phyloP scores from a whole-genome alignment of 148 eudicot species.

The Nepenthes gracilis region DNA sequence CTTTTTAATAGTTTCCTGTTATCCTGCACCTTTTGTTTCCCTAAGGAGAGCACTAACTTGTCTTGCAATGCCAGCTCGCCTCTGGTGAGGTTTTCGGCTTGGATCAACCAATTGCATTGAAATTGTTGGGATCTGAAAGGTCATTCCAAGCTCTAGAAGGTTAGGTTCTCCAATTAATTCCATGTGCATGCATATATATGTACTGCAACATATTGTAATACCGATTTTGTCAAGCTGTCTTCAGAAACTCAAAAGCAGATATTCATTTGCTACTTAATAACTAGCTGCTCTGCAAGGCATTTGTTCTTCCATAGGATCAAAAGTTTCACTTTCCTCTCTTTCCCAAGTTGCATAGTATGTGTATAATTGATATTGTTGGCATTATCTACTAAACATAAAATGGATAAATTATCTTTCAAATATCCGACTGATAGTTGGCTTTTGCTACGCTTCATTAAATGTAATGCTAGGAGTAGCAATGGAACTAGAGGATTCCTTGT shows the following conservation, averaged over 20 bases:
- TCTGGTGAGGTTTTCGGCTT: conserved; percentile 90
- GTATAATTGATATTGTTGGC: too few relatives aligned
- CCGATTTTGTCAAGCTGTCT: neutral
- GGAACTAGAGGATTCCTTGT: conserved; percentile 96
- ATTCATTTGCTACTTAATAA: too few relatives aligned
- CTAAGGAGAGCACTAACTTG: neutral
- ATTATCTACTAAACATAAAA: too few relatives aligned
- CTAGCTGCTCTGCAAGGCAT: too few relatives aligned
- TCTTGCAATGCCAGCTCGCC: conserved; percentile 53
- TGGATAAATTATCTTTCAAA: too few relatives aligned
- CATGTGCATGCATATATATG: neutral
- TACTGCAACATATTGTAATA: neutral
- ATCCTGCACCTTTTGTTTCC: neutral
- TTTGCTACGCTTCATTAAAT: too few relatives aligned
- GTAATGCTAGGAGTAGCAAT: conserved; percentile 77
- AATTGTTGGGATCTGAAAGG: conserved; percentile 66
- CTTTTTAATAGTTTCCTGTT: too few relatives aligned
- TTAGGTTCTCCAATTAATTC: conserved; percentile 5
- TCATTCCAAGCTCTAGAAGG: conserved; percentile 78
- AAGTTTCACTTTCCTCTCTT: too few relatives aligned
- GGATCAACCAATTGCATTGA: conserved; percentile 77
- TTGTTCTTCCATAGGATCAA: too few relatives aligned
- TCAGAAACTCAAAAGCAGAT: too few relatives aligned
- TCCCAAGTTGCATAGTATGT: too few relatives aligned
- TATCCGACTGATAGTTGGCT: neutral